Evolutionary conservation across 1,284 basidiomycete species (phyloP), one percentile per base, ranked within the genome.

Genomic region (Cryptococcus neoformans): DNA sequence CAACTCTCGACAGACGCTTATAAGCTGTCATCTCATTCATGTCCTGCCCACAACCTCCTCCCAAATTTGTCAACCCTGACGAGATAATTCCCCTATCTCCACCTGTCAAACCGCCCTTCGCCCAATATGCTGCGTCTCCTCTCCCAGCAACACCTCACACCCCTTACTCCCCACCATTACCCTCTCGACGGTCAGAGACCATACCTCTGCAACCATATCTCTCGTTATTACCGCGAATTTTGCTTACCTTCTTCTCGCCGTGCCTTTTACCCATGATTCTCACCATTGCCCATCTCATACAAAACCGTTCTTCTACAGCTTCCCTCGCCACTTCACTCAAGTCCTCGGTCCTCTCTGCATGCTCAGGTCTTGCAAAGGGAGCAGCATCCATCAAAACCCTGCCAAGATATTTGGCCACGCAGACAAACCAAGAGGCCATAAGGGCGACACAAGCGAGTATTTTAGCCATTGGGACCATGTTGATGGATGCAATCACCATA

Each of bases 361-460:
- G 94, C 74, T 79, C 80, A 53, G 90, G 90, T 1, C 87, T 92
- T 21, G 89, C 97, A 67, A 80, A 81, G 44, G 90, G 92, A 5
- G 90, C 91, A 12, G 88, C 86, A 6, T 82, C 86, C 6, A 83
- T 91, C 4, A 88, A 90, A 14, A 90, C 87, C 58, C 82, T 96
- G 80, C 93, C 94, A 0, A 83, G 91, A 37, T 92, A 87, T 69
- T 82, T 95, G 77, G 92, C 93, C 1, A 80, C 87, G 35, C 87
- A 89, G 9, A 87, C 89, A 35, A 96, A 96, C 71, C 80, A 84
- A 52, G 85, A 89, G 63, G 87, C 91, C 57, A 81, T 85, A 0
- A 83, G 86, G 61, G 84, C 88, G 0, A 85, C 91, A 51, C 91
- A 92, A 64, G 87, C 82, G 0, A 84, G 87, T 0, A 85, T 95